Evolutionary conservation across 2,329 filamentous ascomycete species (phyloP).

Genomic region (Monilinia laxa): DNA sequence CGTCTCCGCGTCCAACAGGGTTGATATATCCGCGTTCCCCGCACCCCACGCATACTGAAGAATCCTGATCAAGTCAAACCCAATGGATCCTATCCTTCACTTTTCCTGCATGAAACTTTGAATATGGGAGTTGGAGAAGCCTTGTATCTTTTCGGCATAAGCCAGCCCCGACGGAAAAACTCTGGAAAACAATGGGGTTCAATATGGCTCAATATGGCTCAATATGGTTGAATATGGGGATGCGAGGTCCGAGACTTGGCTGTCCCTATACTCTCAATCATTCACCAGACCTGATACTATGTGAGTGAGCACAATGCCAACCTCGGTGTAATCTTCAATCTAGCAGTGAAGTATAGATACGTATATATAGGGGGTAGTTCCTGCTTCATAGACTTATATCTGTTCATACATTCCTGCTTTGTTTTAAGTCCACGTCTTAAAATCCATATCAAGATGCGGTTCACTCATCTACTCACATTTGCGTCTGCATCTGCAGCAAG

Average conservation of each 20-base stretch:
- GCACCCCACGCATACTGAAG: background rate
- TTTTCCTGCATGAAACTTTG: background rate
- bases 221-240: background rate
- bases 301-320: background rate
- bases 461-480: conserved; percentile 5
- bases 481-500: conserved; percentile 6
- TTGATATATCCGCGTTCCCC: background rate
- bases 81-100: background rate
- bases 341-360: background rate
- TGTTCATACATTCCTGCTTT: background rate
- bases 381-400: background rate
- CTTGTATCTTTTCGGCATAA: background rate
- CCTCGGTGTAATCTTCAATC: background rate
- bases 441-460: conserved; percentile 2
- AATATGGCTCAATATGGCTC: background rate
- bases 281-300: background rate
- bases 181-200: background rate
- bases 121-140: background rate
- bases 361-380: background rate
- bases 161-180: conserved; percentile 14
- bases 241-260: background rate
- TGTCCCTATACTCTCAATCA: background rate
- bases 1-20: background rate
- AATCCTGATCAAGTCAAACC: background rate
- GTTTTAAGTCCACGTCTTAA: background rate